Conservation (phyloP, 768 basidiomycete genomes). For the Boletus reticuloceps region DNA sequence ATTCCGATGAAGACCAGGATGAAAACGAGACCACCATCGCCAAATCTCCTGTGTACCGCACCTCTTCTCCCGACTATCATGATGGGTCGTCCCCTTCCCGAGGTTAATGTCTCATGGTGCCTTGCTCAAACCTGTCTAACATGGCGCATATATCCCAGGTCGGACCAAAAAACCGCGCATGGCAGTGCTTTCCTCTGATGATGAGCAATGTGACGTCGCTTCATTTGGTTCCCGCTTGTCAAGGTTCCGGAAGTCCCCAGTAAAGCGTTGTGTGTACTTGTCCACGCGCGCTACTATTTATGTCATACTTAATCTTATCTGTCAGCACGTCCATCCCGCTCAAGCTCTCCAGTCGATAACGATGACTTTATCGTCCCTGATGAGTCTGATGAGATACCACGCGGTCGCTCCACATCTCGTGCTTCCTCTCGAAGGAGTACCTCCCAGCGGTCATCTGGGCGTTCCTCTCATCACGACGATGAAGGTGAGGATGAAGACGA, state of each 20-base stretch:
- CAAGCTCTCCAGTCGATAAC: slow-evolving; percentile 51
- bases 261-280: slow-evolving; percentile 45
- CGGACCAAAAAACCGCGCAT: slow-evolving; percentile 63
- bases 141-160: slow-evolving; percentile 28
- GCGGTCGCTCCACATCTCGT: slow-evolving; percentile 49
- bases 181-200: slow-evolving; percentile 47
- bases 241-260: slow-evolving; percentile 63
- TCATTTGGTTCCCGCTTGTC: slow-evolving; percentile 61
- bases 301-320: slow-evolving; percentile 6
- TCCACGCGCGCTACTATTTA: neutral
- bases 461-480: slow-evolving; percentile 34
- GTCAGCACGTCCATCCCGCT: slow-evolving; percentile 40
- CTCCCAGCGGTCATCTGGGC: slow-evolving; percentile 35
- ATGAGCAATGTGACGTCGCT: slow-evolving; percentile 39
- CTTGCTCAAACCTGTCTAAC: slow-evolving; percentile 5
- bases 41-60: slow-evolving; percentile 19
- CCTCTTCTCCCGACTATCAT: slow-evolving; percentile 29
- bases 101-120: slow-evolving; percentile 11
- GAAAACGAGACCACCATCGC: neutral
- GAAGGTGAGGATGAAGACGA: slow-evolving; percentile 38
- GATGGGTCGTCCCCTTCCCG: slow-evolving; percentile 27
- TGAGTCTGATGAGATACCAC: slow-evolving; percentile 57
- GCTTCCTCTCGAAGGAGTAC: slow-evolving; percentile 41
- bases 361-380: slow-evolving; percentile 72
- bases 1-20: slow-evolving; percentile 66